phyloP scores from a whole-genome alignment of 805 yeast genomes.

The Yamadazyma phyllophila region DNA sequence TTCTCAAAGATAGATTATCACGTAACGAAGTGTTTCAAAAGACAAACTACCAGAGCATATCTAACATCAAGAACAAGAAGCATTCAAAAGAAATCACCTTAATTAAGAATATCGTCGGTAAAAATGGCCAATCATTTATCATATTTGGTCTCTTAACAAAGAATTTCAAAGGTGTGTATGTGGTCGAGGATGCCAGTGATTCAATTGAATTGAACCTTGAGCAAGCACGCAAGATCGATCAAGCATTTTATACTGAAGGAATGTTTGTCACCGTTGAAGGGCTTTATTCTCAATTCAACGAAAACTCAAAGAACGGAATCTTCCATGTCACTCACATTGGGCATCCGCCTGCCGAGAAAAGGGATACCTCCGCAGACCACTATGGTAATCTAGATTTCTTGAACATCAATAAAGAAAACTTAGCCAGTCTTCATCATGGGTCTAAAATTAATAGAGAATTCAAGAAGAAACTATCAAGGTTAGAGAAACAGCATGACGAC shows the following conservation, averaged over 20 bases:
- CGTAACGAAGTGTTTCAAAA: conserved; percentile 75
- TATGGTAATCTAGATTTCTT: conserved; percentile 77
- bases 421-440: conserved; percentile 29
- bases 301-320: conserved; percentile 34
- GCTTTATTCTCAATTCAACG: conserved; percentile 66
- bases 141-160: conserved; percentile 73
- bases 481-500: conserved; percentile 55
- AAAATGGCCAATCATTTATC: conserved; percentile 73
- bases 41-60: conserved; percentile 40
- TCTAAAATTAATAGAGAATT: conserved; percentile 63
- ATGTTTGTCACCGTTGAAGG: conserved; percentile 83
- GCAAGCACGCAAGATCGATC: conserved; percentile 60
- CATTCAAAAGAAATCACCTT: conserved; percentile 51
- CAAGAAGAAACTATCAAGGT: conserved; percentile 48
- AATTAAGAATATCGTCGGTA: conserved; percentile 81
- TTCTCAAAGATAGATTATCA: conserved; percentile 66
- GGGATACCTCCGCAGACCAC: conserved; percentile 63
- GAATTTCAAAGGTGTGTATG: conserved; percentile 65
- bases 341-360: conserved; percentile 85
- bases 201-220: conserved; percentile 63
- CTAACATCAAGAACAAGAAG: conserved; percentile 36
- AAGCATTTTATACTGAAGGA: conserved; percentile 70
- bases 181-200: conserved; percentile 80
- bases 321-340: conserved; percentile 76
- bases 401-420: conserved; percentile 36